Evolutionary conservation across 164 flowering plant genomes (phyloP).

Genomic region (Umbilicus rupestris): DNA sequence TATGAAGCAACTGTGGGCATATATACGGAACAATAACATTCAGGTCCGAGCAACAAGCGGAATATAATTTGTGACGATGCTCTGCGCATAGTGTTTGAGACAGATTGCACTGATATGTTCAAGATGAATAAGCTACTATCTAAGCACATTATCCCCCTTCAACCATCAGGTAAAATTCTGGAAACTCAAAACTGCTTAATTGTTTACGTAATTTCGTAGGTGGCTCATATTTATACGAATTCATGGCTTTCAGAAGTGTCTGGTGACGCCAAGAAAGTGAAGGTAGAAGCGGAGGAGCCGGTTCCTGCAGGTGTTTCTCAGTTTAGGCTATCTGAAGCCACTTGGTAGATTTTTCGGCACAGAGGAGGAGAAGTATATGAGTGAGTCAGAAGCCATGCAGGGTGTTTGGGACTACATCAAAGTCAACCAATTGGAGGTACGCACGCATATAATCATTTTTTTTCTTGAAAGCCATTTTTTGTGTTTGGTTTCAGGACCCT

Average conservation of each 20-base stretch:
- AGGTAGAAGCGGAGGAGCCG: constrained; percentile 43
- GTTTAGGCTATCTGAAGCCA: constrained; percentile 62
- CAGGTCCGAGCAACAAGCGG: constrained; percentile 96
- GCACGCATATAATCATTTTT: constrained; percentile 10
- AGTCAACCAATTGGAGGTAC: constrained; percentile 65
- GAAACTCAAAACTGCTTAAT: neutral
- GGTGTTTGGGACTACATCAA: constrained; percentile 78
- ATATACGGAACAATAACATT: constrained; percentile 83
- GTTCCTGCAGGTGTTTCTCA: constrained; percentile 29
- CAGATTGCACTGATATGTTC: constrained; percentile 96
- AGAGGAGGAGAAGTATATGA: constrained; percentile 61
- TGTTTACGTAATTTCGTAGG: neutral
- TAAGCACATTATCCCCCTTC: constrained; percentile 53
- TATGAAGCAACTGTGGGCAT: constrained; percentile 95
- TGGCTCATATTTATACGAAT: neutral
- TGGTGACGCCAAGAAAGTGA: constrained; percentile 43
- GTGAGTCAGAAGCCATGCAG: constrained; percentile 41
- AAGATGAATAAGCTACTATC: constrained; percentile 45
- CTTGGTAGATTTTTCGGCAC: constrained; percentile 74
- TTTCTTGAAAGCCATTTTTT: neutral
- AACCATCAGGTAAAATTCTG: constrained; percentile 53
- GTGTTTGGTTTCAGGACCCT: constrained; percentile 46
- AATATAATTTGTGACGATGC: constrained; percentile 90
- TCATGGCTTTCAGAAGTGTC: constrained; percentile 42
- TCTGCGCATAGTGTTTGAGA: constrained; percentile 79